These are phyloP conservation scores for Pochonia chlamydosporia DNA, from an alignment of 2,329 filamentous ascomycete genomes.

Conservation along the genomic window DNA sequence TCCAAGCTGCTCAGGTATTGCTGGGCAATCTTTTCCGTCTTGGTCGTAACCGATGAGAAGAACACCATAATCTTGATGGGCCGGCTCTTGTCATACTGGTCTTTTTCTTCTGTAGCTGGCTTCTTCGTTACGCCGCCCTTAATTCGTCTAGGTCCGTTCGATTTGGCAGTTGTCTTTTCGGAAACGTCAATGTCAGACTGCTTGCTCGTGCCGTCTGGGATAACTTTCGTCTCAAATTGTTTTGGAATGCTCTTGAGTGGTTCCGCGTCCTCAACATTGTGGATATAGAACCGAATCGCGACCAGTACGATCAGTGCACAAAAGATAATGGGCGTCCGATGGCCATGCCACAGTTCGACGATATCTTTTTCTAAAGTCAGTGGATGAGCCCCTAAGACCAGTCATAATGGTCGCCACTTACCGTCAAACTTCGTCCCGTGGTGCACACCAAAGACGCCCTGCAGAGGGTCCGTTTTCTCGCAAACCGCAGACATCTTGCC, in stretches of 20 bases:
- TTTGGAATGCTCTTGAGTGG: constrained; percentile 32
- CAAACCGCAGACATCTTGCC: constrained; percentile 4
- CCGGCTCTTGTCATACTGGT: constrained; percentile 25
- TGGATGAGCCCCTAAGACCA: background rate
- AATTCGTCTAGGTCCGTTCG: constrained; percentile 42
- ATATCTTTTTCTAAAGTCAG: constrained; percentile 20
- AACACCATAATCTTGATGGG: constrained; percentile 73
- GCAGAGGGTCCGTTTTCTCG: background rate
- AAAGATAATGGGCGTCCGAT: constrained; percentile 39
- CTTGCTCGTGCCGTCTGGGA: background rate
- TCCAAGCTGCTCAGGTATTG: constrained; percentile 54
- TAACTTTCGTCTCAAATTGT: constrained; percentile 20
- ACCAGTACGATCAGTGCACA: constrained; percentile 31
- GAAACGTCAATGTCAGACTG: background rate
- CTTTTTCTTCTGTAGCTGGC: constrained; percentile 17
- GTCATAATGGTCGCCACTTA: constrained; percentile 1
- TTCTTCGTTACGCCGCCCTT: constrained; percentile 36
- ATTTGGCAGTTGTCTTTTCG: constrained; percentile 22
- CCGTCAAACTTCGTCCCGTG: constrained; percentile 3
- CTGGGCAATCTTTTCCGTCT: constrained; percentile 68
- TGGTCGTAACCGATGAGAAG: constrained; percentile 82
- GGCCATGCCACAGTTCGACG: constrained; percentile 40
- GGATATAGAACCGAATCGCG: constrained; percentile 36
- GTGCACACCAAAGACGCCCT: background rate
- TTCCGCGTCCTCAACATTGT: constrained; percentile 27